phyloP scores from a whole-genome alignment of 768 basidiomycete genomes.

The Harrya chromipes region DNA sequence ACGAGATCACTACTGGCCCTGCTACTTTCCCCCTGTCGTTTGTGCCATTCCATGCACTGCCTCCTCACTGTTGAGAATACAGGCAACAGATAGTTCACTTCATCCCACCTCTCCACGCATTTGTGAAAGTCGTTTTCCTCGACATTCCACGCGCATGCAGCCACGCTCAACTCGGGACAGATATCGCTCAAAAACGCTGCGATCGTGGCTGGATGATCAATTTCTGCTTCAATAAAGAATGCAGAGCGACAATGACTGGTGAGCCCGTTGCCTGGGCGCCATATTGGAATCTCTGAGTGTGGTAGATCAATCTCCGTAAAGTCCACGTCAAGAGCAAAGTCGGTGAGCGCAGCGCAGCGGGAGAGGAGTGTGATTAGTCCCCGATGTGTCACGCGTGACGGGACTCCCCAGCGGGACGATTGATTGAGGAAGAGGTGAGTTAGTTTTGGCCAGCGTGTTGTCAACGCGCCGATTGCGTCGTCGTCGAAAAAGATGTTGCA shows the following conservation, averaged over 20 bases:
- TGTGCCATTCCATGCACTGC: conserved; percentile 13
- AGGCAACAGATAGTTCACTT: conserved; percentile 14
- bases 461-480: conserved; percentile 12
- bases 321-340: conserved; percentile 21
- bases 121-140: neutral
- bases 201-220: conserved; percentile 15
- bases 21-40: neutral
- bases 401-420: conserved; percentile 16
- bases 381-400: conserved; percentile 16
- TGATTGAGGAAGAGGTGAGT: conserved; percentile 15
- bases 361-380: conserved; percentile 23
- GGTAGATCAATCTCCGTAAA: conserved; percentile 17
- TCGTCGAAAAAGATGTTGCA: conserved; percentile 23
- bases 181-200: conserved; percentile 28
- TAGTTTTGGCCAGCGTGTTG: conserved; percentile 22
- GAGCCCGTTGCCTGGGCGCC: conserved; percentile 11
- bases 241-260: conserved; percentile 8
- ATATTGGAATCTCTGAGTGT: neutral
- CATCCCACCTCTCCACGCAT: conserved; percentile 8
- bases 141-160: no score
- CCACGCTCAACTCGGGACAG: conserved; percentile 15
- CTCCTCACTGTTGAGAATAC: conserved; percentile 20
- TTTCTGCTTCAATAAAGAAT: conserved; percentile 22
- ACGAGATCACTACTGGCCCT: no score
- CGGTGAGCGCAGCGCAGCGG: conserved; percentile 4